Evolutionary conservation across 306 rosid species (phyloP), one percentile per base, ranked within the genome.

Genomic region (Gynostemma pentaphyllum): DNA sequence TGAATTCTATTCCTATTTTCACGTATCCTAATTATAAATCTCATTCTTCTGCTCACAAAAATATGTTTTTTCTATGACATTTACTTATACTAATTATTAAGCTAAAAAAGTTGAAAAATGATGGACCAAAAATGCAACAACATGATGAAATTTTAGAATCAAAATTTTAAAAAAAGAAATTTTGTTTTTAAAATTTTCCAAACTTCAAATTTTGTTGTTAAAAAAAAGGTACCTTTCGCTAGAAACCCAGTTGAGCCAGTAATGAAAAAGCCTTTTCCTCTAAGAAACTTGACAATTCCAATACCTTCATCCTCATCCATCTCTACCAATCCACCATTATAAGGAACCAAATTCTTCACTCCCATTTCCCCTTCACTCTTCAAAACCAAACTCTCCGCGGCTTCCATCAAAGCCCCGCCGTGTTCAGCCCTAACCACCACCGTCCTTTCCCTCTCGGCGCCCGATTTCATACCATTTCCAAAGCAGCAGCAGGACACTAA

Each of bases 211-310:
- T 9, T 12, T 4, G 11, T 8, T 9, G 13, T 0, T 5, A 47
- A 50, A 16, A 0, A 16, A 18, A 2, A 7, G n/a, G 21, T 47
- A 88, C 98, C 95, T 82, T 92, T 92, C 0, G 88, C 98, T 10
- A 92, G 95, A 82, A 92, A 92, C 11, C 98, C 98, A 27, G 96
- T 92, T 47, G 85, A 87, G 14, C 98, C 96, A 60, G 98, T 92
- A 19, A 92, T 57, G 42, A 92, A 83, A 67, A 88, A 86, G 54
- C 72, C 76, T 72, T 86, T 92, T 29, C 95, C 98, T 75, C 69
- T 74, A 18, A 92, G 84, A 74, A 88, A 88, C 21, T 84, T 86
- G 45, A 81, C 82, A 72, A 92, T 92, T 22, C 98, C 98, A 61
- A 86, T 74, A 32, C 90, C 96, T 29, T 45, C 64, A 56, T 56